Percentiles rank a stretch among this genome's conserved stretches.
phyloP scores from a whole-genome alignment of 768 basidiomycete genomes.

The Megacollybia marginata region DNA sequence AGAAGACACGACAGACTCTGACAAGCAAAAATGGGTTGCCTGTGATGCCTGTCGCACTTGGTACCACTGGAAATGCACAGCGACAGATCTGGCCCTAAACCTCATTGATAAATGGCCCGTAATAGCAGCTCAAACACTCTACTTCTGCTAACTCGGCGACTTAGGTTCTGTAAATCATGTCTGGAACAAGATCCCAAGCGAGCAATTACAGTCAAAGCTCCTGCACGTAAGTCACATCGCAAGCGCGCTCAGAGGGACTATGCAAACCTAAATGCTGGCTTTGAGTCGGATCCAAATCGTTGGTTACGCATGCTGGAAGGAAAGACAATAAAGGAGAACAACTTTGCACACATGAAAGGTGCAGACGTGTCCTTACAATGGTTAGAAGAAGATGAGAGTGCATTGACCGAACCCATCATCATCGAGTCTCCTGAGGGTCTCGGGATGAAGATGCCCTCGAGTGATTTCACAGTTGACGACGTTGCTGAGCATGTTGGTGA shows the following conservation, averaged over 20 bases:
- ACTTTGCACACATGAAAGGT: constrained; percentile 64
- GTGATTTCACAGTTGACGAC: constrained; percentile 67
- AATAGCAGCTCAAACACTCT: constrained; percentile 7
- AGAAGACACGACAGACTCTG: constrained; percentile 1
- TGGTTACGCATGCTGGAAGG: constrained; percentile 67
- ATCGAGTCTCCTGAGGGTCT: constrained; percentile 73
- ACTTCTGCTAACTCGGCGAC: constrained; percentile 1
- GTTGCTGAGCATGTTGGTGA: constrained; percentile 77
- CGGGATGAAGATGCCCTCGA: constrained; percentile 84
- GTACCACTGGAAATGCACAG: constrained; percentile 82
- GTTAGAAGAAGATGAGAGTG: constrained; percentile 63
- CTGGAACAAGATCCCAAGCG: constrained; percentile 51
- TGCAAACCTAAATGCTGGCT: constrained; percentile 62
- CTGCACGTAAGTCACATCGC: constrained; percentile 74
- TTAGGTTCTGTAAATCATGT: constrained; percentile 69
- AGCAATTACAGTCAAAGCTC: constrained; percentile 66
- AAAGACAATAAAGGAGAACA: constrained; percentile 53
- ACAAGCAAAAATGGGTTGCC: constrained; percentile 73
- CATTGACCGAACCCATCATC: constrained; percentile 79
- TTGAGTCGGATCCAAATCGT: constrained; percentile 54
- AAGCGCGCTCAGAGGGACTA: constrained; percentile 74
- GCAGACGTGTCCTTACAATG: constrained; percentile 63
- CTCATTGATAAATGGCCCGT: constrained; percentile 74
- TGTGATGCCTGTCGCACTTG: constrained; percentile 78
- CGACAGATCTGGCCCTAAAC: constrained; percentile 55